Conservation (phyloP, 2,329 filamentous ascomycete species). For the Talaromyces islandicus region DNA sequence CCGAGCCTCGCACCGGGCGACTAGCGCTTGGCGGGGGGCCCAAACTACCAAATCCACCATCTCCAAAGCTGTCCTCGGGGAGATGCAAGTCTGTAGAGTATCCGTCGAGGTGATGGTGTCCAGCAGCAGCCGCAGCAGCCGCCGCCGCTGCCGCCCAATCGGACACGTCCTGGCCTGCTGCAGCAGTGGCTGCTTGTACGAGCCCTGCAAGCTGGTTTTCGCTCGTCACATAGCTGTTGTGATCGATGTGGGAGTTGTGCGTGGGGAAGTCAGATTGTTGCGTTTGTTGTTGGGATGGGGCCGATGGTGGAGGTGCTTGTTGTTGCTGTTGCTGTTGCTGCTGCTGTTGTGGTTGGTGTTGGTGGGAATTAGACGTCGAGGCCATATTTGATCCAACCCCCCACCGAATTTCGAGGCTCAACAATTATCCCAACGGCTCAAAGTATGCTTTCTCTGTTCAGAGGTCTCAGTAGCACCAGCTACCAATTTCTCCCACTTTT, state of each 20-base stretch:
- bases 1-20: slow-evolving; percentile 22
- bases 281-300: slow-evolving; percentile 22
- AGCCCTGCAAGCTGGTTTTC: slow-evolving; percentile 42
- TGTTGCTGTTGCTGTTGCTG: not conserved
- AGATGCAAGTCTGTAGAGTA: slow-evolving; percentile 35
- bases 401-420: too few relatives aligned
- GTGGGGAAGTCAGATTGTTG: slow-evolving; percentile 23
- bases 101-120: slow-evolving; percentile 35
- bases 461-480: not conserved
- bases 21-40: slow-evolving; percentile 11
- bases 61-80: slow-evolving; percentile 33
- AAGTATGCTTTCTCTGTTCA: not conserved
- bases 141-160: slow-evolving; percentile 42
- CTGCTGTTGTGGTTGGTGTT: not conserved
- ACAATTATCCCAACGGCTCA: too few relatives aligned
- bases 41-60: slow-evolving; percentile 27
- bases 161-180: slow-evolving; percentile 34
- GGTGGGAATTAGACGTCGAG: not conserved
- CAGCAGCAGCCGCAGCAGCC: slow-evolving; percentile 38
- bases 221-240: slow-evolving; percentile 30
- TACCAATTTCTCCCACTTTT: not conserved
- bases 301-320: not conserved
- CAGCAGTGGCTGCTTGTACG: slow-evolving; percentile 42
- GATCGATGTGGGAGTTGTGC: slow-evolving; percentile 23
- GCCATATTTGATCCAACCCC: not conserved